phyloP scores from a whole-genome alignment of 306 rosid species.

The Astragalus glycyphyllos region DNA sequence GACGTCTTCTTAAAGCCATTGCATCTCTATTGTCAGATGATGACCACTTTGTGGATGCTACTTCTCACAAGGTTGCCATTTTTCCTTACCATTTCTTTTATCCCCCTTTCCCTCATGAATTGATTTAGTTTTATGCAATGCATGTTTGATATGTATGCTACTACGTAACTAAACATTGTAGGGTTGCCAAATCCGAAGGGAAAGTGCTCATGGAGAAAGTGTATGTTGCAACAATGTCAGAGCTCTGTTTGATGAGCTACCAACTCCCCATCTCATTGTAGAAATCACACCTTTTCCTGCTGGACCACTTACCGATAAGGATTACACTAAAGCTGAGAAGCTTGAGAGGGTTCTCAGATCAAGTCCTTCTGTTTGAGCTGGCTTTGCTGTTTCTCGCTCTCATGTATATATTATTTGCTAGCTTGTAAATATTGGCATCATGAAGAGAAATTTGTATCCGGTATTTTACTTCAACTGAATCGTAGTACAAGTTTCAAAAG shows the following conservation, averaged over 20 bases:
- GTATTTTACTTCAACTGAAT: slow-evolving; percentile 33
- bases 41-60: slow-evolving; percentile 87
- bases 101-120: neutral
- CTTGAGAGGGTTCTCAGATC: slow-evolving; percentile 91
- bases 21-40: slow-evolving; percentile 87
- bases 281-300: slow-evolving; percentile 91
- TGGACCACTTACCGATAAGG: slow-evolving; percentile 78
- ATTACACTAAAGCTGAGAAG: slow-evolving; percentile 91
- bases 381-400: slow-evolving; percentile 35
- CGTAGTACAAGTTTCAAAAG: slow-evolving; percentile 29
- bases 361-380: slow-evolving; percentile 73
- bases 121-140: neutral
- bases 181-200: slow-evolving; percentile 97
- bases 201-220: slow-evolving; percentile 97
- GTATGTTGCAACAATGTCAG: slow-evolving; percentile 97
- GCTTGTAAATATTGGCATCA: slow-evolving; percentile 44
- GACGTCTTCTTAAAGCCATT: slow-evolving; percentile 78
- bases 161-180: slow-evolving; percentile 39
- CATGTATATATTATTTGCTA: slow-evolving; percentile 49
- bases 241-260: slow-evolving; percentile 96
- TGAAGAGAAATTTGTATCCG: slow-evolving; percentile 14
- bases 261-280: slow-evolving; percentile 84
- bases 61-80: slow-evolving; percentile 87
- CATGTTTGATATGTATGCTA: neutral
- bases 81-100: neutral